Evolutionary conservation across 768 basidiomycete species (phyloP), one percentile per base, ranked within the genome.

Genomic region (Panaeolus papilionaceus): DNA sequence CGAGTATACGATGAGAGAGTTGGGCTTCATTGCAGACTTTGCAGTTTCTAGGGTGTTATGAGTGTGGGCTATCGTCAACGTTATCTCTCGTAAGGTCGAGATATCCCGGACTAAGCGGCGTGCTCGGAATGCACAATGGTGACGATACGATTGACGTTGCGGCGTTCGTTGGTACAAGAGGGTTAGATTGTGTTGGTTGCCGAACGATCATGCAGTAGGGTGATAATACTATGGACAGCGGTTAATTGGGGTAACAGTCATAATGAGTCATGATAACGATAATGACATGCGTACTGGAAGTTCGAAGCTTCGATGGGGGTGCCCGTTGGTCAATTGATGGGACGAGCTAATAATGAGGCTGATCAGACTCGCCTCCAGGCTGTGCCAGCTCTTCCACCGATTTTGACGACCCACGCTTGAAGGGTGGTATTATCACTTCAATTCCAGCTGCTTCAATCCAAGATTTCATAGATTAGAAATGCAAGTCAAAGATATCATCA

Each of bases 231-330:
- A 12, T n/a, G n/a, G n/a, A n/a, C n/a, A n/a, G n/a, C 28, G 28
- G 28, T 12, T 49, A 20, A 49, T 28, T 33, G 26, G 54, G 28
- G 28, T 33, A 58, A 33, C 33, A 11, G 28, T 58, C 8, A 51
- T 51, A 28, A 58, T 58, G 54, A 58, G 26, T 58, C 54, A 58
- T 37, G 54, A 58, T 58, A 33, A 37, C 26, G 28, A 58, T 58
- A 18, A 33, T 58, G 54, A 58, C 54, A 37, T 33, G 26, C 26
- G 28, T 58, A 58, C 33, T 58, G 54, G 54, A 58, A 58, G 54
- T 37, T 58, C 26, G 54, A 28, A 58, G 54, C 47, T 20, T 26
- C 47, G 9, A 20, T 49, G 47, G 26, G 47, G 23, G 47, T 26
- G 20, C 47, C n/a, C 47, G 20, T 42, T 16, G 40, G 20, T 23